Percentiles rank a stretch among this genome's conserved stretches.
phyloP scores from a whole-genome alignment of 2,329 filamentous ascomycete species.

The Colletotrichum euphorbiae region DNA sequence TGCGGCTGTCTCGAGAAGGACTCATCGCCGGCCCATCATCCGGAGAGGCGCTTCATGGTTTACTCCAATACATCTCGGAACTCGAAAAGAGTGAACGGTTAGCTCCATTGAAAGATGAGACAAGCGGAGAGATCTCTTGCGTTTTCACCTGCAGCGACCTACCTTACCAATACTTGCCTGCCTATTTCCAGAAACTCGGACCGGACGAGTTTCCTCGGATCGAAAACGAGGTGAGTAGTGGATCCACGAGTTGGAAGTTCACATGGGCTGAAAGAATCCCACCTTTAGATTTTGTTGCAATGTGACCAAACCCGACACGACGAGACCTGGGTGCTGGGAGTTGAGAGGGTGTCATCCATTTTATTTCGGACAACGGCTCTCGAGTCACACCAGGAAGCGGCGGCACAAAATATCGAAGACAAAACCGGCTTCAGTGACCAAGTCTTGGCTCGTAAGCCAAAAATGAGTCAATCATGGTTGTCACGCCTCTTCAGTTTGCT shows the following conservation, averaged over 20 bases:
- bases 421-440: neutral
- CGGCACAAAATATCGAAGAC: neutral
- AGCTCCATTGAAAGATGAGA: neutral
- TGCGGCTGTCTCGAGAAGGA: conserved; percentile 27
- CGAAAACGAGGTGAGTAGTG: neutral
- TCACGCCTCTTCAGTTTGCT: neutral
- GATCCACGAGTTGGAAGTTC: accelerated
- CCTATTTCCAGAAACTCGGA: conserved; percentile 18
- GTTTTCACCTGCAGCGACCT: conserved; percentile 36
- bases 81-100: neutral
- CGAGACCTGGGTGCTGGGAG: conserved; percentile 44
- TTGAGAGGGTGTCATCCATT: conserved; percentile 32
- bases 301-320: conserved; percentile 45
- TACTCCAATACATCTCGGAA: neutral
- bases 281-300: conserved; percentile 41
- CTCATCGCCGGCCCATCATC: conserved; percentile 31
- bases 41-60: conserved; percentile 26
- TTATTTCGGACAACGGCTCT: conserved; percentile 27
- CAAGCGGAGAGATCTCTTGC: conserved; percentile 17
- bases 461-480: neutral
- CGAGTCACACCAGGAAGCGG: neutral
- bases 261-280: neutral
- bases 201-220: conserved; percentile 17
- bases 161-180: conserved; percentile 26
- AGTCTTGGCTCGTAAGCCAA: neutral